phyloP scores from a whole-genome alignment of 1,284 basidiomycete species.

The Trichosporon sp. region DNA sequence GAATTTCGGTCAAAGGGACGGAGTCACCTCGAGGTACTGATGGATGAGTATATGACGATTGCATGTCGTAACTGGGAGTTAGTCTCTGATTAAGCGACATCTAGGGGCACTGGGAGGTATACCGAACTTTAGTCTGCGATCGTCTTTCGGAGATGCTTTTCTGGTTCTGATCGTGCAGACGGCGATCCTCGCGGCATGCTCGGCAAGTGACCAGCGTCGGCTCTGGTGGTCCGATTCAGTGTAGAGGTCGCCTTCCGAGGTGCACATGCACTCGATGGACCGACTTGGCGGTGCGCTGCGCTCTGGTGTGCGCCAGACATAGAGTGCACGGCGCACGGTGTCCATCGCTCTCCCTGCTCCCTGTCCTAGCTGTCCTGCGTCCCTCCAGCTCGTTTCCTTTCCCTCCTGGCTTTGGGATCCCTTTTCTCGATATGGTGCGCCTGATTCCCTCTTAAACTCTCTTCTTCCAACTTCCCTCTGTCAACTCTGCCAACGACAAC shows the following conservation, averaged over 20 bases:
- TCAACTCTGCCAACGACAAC: not conserved
- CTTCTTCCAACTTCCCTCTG: not conserved
- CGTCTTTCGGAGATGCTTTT: not conserved
- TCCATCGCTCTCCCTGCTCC: not conserved
- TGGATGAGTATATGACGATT: not conserved
- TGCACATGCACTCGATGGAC: not conserved
- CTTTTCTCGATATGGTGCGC: not conserved
- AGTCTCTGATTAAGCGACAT: not conserved
- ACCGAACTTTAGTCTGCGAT: not conserved
- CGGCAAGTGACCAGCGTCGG: too few species aligned
- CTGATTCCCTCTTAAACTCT: not conserved
- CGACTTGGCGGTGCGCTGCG: too few species aligned
- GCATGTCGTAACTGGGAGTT: not conserved
- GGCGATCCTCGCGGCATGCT: too few species aligned
- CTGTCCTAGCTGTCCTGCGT: not conserved
- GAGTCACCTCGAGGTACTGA: not conserved
- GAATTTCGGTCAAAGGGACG: not conserved
- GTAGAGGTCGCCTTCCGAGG: not conserved
- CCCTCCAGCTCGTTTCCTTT: not conserved
- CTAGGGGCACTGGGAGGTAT: too few species aligned
- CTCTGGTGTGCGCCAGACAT: too few species aligned
- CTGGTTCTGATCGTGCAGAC: too few species aligned
- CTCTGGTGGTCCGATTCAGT: too few species aligned
- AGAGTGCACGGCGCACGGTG: not conserved
- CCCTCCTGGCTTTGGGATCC: not conserved